Evolutionary conservation across 1,139 yeast genomes (phyloP).

Genomic region (Kodamaea anthophila): DNA sequence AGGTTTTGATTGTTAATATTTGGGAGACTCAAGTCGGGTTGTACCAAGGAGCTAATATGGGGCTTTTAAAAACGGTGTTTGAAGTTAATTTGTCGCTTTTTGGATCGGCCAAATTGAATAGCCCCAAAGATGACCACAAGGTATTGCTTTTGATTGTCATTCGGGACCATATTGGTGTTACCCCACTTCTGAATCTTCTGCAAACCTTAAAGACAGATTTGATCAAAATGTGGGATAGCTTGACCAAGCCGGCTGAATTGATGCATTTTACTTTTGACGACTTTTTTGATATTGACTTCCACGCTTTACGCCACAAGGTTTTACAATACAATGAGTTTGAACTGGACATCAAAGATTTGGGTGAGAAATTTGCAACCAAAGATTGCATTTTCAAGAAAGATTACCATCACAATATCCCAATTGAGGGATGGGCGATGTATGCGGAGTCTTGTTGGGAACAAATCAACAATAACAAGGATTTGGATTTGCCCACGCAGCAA

Average conservation of each 20-base stretch:
- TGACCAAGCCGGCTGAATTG: constrained; percentile 67
- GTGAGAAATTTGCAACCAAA: constrained; percentile 48
- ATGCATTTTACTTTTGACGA: constrained; percentile 52
- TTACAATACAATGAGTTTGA: constrained; percentile 70
- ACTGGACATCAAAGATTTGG: constrained; percentile 57
- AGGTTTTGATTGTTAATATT: constrained; percentile 81
- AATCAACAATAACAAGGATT: constrained; percentile 84
- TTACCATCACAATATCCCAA: constrained; percentile 82
- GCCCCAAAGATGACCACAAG: constrained; percentile 43
- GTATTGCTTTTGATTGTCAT: constrained; percentile 81
- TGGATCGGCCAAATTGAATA: constrained; percentile 35
- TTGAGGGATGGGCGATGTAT: constrained; percentile 94
- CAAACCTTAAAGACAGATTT: constrained; percentile 66
- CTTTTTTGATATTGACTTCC: constrained; percentile 80
- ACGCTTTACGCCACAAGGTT: constrained; percentile 78
- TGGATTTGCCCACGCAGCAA: constrained; percentile 95
- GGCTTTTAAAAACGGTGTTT: constrained; percentile 86
- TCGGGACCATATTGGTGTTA: constrained; percentile 84
- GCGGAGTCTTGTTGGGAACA: constrained; percentile 93
- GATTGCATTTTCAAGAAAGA: constrained; percentile 56
- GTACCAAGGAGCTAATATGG: constrained; percentile 98
- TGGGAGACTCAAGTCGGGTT: constrained; percentile 98
- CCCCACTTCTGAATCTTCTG: constrained; percentile 71
- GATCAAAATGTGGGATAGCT: constrained; percentile 67
- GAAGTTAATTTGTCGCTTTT: constrained; percentile 88